phyloP scores from a whole-genome alignment of 495 filamentous ascomycete species.

The Aspergillus cavernicola region DNA sequence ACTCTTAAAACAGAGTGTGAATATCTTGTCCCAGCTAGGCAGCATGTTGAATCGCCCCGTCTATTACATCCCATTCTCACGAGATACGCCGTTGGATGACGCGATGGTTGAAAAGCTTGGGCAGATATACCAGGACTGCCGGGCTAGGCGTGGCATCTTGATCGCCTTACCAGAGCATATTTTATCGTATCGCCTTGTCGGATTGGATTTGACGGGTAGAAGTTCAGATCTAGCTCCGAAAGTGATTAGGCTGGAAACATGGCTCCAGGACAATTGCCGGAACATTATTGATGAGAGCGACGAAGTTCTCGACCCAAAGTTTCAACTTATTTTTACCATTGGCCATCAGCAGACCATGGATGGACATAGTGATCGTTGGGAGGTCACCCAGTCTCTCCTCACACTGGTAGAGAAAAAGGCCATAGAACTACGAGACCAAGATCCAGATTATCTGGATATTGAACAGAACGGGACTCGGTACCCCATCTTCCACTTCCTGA shows the following conservation, averaged over 20 bases:
- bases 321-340: slow-evolving; percentile 65
- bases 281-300: slow-evolving; percentile 69
- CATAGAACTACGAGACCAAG: neutral
- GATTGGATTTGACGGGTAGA: neutral
- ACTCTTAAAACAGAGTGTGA: slow-evolving; percentile 56
- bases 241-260: neutral
- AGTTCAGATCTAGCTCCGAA: neutral
- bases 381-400: slow-evolving; percentile 52
- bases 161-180: neutral
- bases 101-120: neutral
- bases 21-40: slow-evolving; percentile 57
- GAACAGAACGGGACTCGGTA: neutral
- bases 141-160: neutral
- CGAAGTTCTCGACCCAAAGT: slow-evolving; percentile 58
- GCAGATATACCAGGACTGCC: neutral
- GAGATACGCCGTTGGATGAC: slow-evolving; percentile 16
- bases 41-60: slow-evolving; percentile 41
- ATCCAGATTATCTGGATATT: neutral
- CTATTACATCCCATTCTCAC: slow-evolving; percentile 61
- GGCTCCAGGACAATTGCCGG: slow-evolving; percentile 24
- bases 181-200: slow-evolving; percentile 34
- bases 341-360: slow-evolving; percentile 54
- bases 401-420: slow-evolving; percentile 29
- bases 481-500: neutral
- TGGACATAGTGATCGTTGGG: slow-evolving; percentile 56